Conservation (phyloP, 1,139 yeast genomes). For the Candida anutae region DNA sequence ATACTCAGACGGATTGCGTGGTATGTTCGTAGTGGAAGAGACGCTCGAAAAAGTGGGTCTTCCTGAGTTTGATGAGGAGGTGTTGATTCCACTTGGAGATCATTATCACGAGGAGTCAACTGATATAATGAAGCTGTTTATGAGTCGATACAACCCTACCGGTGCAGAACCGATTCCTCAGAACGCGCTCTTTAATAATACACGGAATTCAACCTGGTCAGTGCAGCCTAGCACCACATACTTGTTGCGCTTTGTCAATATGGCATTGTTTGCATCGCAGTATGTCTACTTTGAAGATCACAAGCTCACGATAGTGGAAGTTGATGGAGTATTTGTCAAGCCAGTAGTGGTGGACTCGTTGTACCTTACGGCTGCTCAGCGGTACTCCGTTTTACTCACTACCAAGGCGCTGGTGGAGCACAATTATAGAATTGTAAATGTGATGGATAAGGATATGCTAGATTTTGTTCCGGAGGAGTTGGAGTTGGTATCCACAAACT, state of each 20-base stretch:
- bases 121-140: conserved; percentile 38
- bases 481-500: conserved; percentile 46
- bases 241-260: conserved; percentile 52
- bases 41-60: conserved; percentile 40
- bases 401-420: conserved; percentile 29
- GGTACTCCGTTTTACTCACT: conserved; percentile 54
- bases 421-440: conserved; percentile 57
- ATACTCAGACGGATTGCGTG: conserved; percentile 73
- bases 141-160: conserved; percentile 64
- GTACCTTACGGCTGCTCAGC: conserved; percentile 65
- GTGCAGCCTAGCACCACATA: conserved; percentile 60
- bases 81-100: conserved; percentile 48
- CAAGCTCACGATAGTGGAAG: conserved; percentile 58
- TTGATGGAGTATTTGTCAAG: conserved; percentile 62
- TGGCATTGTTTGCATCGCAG: conserved; percentile 69
- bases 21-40: conserved; percentile 63
- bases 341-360: conserved; percentile 50
- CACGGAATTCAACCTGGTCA: conserved; percentile 47
- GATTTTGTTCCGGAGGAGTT: conserved; percentile 53
- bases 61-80: conserved; percentile 52
- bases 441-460: conserved; percentile 58
- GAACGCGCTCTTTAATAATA: conserved; percentile 55
- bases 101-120: conserved; percentile 51
- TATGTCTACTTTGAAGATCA: conserved; percentile 63
- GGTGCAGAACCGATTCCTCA: conserved; percentile 81